Evolutionary conservation across 176 grass and related monocot species (phyloP).

Genomic region (Secale cereale): DNA sequence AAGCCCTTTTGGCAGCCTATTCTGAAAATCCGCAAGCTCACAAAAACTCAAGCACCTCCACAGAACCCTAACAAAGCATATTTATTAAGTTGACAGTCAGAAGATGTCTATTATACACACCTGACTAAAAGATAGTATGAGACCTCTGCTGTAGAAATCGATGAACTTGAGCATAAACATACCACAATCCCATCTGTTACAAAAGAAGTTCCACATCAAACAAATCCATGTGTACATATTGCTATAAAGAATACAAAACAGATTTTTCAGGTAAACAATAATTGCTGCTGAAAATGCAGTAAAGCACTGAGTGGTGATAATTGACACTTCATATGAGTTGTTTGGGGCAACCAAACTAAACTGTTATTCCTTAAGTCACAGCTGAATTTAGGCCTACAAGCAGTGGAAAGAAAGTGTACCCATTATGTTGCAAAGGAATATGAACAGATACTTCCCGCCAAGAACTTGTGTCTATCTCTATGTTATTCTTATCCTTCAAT

Average conservation of each 20-base stretch:
- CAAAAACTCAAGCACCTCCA: background rate
- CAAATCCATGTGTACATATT: background rate
- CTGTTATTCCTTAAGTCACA: background rate
- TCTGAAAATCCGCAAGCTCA: background rate
- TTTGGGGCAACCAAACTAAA: background rate
- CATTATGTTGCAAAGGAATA: slow-evolving; percentile 55
- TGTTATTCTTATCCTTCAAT: slow-evolving; percentile 64
- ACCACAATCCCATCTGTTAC: slow-evolving; percentile 76
- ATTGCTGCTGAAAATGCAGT: slow-evolving; percentile 1
- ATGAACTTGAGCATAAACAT: slow-evolving; percentile 96
- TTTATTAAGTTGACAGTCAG: background rate
- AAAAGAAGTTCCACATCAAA: slow-evolving; percentile 16
- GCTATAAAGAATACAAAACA: background rate
- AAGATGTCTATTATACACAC: slow-evolving; percentile 30
- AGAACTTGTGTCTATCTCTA: slow-evolving; percentile 44
- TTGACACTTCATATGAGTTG: slow-evolving; percentile 7
- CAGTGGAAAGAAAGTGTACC: slow-evolving; percentile 38
- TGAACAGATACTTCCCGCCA: slow-evolving; percentile 34
- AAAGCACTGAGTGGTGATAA: background rate
- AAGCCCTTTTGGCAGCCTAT: background rate
- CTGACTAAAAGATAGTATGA: slow-evolving; percentile 56
- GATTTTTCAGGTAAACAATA: slow-evolving; percentile 16
- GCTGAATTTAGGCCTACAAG: slow-evolving; percentile 8
- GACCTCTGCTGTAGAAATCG: slow-evolving; percentile 71
- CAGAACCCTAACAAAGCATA: background rate